Percentiles rank a stretch among this genome's conserved stretches.
Conservation (phyloP, 306 rosid genomes). For the Cucurbita argyrosperma region DNA sequence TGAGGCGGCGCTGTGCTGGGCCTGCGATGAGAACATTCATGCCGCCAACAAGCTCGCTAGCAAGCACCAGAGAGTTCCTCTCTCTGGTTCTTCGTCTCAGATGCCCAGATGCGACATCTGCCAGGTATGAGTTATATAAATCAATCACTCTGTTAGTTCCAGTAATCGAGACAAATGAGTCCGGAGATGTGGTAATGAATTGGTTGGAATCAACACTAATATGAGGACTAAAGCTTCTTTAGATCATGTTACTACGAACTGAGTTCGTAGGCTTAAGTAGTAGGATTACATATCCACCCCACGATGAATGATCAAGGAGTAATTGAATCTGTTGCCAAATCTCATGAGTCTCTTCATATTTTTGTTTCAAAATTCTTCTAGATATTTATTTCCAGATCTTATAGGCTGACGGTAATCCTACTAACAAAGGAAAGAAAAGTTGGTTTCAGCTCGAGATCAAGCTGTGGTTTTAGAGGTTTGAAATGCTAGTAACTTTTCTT, state of each 20-base stretch:
- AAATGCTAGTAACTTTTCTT: neutral
- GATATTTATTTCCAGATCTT: neutral
- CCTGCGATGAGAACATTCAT: conserved; percentile 81
- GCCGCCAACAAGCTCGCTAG: conserved; percentile 89
- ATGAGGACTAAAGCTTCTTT: neutral
- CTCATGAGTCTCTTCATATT: neutral
- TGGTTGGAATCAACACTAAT: neutral
- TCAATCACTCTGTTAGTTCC: neutral
- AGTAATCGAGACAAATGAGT: neutral
- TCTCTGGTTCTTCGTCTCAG: conserved; percentile 46
- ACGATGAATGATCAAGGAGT: neutral
- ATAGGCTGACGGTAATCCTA: neutral
- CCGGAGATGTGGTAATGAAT: neutral
- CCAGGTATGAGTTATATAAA: conserved; percentile 31
- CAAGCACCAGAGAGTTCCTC: conserved; percentile 82
- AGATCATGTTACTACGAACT: neutral
- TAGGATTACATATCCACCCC: neutral
- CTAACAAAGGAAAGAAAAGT: neutral
- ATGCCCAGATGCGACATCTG: conserved; percentile 94
- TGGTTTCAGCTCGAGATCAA: neutral
- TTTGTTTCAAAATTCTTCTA: neutral
- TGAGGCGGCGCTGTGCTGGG: conserved; percentile 90
- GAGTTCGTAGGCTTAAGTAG: neutral
- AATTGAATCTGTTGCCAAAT: neutral
- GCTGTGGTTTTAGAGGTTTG: neutral